Evolutionary conservation across 768 basidiomycete species (phyloP).

Genomic region (Lactarius vividus): DNA sequence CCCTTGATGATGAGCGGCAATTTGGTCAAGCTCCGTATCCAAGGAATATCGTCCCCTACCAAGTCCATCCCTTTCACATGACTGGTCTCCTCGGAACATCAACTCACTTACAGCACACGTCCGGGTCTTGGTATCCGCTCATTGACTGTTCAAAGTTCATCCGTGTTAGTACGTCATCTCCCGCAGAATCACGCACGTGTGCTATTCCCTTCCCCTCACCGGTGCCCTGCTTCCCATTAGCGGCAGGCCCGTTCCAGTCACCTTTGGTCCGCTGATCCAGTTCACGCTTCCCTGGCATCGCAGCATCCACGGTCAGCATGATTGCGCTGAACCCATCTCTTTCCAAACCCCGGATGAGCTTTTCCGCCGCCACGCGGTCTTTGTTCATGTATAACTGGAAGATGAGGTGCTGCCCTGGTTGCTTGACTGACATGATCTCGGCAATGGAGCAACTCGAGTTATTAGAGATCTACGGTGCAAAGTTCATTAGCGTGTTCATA

Average conservation of each 20-base stretch:
- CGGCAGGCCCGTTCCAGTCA: conserved; percentile 31
- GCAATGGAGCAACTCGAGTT: conserved; percentile 37
- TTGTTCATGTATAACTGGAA: conserved; percentile 48
- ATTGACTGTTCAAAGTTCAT: conserved; percentile 29
- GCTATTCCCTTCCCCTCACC: conserved; percentile 30
- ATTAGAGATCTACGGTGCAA: conserved; percentile 32
- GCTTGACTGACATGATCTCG: conserved; percentile 34
- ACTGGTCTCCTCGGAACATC: background rate
- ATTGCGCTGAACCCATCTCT: conserved; percentile 43
- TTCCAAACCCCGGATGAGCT: conserved; percentile 39
- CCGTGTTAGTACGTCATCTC: conserved; percentile 7
- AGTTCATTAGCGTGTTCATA: background rate
- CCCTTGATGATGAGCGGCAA: conserved; percentile 47
- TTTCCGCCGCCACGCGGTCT: conserved; percentile 41
- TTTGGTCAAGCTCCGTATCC: conserved; percentile 41
- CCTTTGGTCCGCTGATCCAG: conserved; percentile 36
- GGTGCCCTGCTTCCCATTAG: conserved; percentile 23
- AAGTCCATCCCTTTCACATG: conserved; percentile 1
- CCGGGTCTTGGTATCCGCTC: conserved; percentile 35
- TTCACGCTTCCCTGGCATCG: conserved; percentile 44
- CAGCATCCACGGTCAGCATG: conserved; percentile 50
- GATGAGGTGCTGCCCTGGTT: conserved; percentile 32
- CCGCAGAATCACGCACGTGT: conserved; percentile 27
- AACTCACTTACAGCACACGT: conserved; percentile 33
- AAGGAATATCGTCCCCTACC: conserved; percentile 37